Conservation (phyloP, 352 stramenopile species). For the Stramenopiles sp. region DNA sequence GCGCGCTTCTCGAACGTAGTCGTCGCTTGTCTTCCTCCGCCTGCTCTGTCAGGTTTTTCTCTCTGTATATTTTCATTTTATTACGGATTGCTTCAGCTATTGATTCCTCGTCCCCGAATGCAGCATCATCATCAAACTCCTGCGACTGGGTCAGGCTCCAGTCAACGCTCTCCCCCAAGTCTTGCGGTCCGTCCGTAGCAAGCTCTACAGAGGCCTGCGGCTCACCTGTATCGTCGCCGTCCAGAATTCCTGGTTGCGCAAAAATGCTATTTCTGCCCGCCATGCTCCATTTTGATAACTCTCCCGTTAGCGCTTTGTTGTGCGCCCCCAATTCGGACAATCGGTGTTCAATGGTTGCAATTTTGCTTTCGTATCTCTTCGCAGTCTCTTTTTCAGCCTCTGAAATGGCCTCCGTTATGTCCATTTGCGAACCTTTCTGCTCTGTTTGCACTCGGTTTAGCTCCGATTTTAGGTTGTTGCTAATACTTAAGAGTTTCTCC, state of each 20-base stretch:
- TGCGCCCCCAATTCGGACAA: neutral
- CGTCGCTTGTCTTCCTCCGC: neutral
- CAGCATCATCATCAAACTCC: neutral
- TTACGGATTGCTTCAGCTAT: neutral
- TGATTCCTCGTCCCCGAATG: neutral
- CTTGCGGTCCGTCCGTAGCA: neutral
- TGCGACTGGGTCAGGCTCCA: neutral
- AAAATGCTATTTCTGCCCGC: neutral
- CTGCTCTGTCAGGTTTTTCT: neutral
- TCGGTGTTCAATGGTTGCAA: neutral
- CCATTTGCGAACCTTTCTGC: neutral
- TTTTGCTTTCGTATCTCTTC: neutral
- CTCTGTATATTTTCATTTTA: neutral
- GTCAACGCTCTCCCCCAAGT: neutral
- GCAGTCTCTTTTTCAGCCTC: neutral
- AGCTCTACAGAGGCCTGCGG: neutral
- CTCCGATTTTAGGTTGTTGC: neutral
- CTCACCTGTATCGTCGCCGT: too few relatives aligned
- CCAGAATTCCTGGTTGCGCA: neutral
- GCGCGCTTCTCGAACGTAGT: neutral
- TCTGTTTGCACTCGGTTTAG: neutral
- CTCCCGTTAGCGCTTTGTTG: neutral
- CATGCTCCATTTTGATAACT: slow-evolving; percentile 7
- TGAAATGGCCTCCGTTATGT: neutral
- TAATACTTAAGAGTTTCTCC: neutral